Percentiles rank a stretch among this genome's conserved stretches.
Conservation (phyloP, 495 filamentous ascomycete species). For the Tuber borchii region DNA sequence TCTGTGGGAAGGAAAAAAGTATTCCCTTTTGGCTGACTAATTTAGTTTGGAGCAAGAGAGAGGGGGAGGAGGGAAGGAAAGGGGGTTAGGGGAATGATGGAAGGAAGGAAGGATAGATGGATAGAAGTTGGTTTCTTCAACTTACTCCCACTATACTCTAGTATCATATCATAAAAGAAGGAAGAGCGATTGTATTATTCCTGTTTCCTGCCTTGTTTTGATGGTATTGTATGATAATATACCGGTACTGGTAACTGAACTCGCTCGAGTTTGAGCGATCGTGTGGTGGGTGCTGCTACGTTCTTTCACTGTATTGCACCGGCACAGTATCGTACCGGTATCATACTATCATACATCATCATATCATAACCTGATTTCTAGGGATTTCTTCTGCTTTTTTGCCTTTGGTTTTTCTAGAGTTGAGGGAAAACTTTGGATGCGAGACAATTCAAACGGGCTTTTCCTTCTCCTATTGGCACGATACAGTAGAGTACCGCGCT, state of each 20-base stretch:
- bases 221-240: background rate
- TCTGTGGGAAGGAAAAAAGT: background rate
- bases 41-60: background rate
- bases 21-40: background rate
- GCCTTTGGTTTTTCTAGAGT: background rate
- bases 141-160: background rate
- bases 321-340: background rate
- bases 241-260: too few species aligned
- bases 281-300: background rate
- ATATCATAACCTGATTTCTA: background rate
- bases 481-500: background rate
- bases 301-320: background rate
- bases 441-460: background rate
- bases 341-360: too few species aligned
- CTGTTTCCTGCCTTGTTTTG: background rate
- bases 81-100: background rate
- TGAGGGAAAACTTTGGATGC: background rate
- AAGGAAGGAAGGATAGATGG: background rate
- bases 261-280: background rate
- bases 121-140: background rate
- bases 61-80: background rate
- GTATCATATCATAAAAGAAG: background rate
- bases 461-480: background rate
- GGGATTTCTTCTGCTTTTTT: background rate
- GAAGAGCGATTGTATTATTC: background rate